Conservation (phyloP, 2,329 filamentous ascomycete genomes). For the Rutstroemia sp. region DNA sequence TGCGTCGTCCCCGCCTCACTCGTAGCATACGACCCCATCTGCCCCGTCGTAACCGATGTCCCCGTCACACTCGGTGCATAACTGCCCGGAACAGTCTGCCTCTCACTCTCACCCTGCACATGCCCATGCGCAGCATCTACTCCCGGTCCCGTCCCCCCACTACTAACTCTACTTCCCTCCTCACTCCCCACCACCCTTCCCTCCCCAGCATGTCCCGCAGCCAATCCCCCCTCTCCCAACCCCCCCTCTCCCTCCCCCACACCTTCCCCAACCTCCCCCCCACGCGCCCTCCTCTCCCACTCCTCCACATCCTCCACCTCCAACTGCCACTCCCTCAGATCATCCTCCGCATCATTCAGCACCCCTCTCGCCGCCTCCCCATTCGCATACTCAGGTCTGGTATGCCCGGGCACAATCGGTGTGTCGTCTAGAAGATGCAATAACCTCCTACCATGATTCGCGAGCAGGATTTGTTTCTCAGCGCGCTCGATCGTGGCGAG, state of each 20-base stretch:
- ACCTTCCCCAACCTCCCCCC: background rate
- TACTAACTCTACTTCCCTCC: slow-evolving; percentile 4
- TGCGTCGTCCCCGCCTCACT: slow-evolving; percentile 2
- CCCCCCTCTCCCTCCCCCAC: background rate
- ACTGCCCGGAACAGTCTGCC: background rate
- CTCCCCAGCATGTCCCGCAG: too few species aligned
- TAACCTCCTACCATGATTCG: slow-evolving; percentile 80
- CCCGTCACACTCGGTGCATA: slow-evolving; percentile 4
- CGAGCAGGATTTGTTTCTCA: slow-evolving; percentile 93
- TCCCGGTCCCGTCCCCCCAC: background rate
- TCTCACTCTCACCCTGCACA: too few species aligned
- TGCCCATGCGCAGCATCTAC: too few species aligned
- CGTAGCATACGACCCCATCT: background rate
- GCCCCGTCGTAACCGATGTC: slow-evolving; percentile 5
- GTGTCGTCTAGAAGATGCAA: slow-evolving; percentile 82
- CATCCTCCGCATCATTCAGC: slow-evolving; percentile 85
- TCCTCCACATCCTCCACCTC: slow-evolving; percentile 24
- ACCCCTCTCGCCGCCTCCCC: slow-evolving; percentile 68
- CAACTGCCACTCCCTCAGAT: slow-evolving; percentile 66
- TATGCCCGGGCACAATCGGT: slow-evolving; percentile 80
- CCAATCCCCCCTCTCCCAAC: background rate
- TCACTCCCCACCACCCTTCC: background rate
- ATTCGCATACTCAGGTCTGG: slow-evolving; percentile 59
- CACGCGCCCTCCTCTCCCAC: background rate
- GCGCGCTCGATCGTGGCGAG: slow-evolving; percentile 88